Evolutionary conservation across 2,329 filamentous ascomycete species (phyloP).

Genomic region (Xylaria sp.): DNA sequence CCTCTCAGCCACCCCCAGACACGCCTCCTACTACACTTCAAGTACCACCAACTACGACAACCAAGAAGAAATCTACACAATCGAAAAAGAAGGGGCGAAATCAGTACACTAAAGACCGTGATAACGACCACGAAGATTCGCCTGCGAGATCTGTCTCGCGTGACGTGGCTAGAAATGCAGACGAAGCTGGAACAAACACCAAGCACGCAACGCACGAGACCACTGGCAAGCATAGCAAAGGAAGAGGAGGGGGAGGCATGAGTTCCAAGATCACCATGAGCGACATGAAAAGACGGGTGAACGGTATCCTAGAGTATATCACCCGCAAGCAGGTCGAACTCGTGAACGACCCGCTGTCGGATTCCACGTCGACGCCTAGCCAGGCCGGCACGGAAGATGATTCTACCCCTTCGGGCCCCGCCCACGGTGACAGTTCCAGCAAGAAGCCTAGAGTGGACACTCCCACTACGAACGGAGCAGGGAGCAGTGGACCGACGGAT

Average conservation of each 20-base stretch:
- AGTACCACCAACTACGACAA: slow-evolving; percentile 59
- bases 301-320: slow-evolving; percentile 89
- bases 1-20: slow-evolving; percentile 60
- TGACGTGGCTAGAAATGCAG: slow-evolving; percentile 60
- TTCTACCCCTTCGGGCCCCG: slow-evolving; percentile 51
- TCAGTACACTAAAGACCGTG: slow-evolving; percentile 83
- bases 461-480: slow-evolving; percentile 44
- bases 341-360: slow-evolving; percentile 69
- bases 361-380: slow-evolving; percentile 55
- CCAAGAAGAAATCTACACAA: slow-evolving; percentile 71
- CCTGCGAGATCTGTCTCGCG: slow-evolving; percentile 65
- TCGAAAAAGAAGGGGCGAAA: slow-evolving; percentile 76
- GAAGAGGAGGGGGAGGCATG: slow-evolving; percentile 59
- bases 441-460: slow-evolving; percentile 37
- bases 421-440: slow-evolving; percentile 51
- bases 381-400: slow-evolving; percentile 54
- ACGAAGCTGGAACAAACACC: slow-evolving; percentile 54
- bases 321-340: slow-evolving; percentile 88
- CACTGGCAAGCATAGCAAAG: slow-evolving; percentile 65
- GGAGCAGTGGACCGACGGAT: slow-evolving; percentile 49
- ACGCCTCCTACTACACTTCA: slow-evolving; percentile 57
- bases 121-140: slow-evolving; percentile 66
- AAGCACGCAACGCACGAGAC: slow-evolving; percentile 51
- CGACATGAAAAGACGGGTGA: slow-evolving; percentile 86
- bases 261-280: slow-evolving; percentile 82